These are phyloP conservation scores for Microthlaspi erraticum DNA, from an alignment of 345 rosid species.

Conservation along the genomic window DNA sequence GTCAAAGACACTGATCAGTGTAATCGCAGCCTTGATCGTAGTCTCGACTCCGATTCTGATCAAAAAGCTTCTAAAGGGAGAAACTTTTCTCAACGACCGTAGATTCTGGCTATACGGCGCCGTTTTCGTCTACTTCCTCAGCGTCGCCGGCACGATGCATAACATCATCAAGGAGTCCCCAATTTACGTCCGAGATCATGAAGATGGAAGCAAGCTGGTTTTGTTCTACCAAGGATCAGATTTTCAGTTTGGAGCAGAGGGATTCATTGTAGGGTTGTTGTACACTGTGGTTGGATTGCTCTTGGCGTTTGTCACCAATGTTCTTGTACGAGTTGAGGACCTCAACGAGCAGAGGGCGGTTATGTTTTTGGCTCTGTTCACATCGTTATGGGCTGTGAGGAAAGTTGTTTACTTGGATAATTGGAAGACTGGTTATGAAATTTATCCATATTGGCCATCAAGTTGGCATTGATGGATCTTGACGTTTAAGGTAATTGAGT, in stretches of 20 bases:
- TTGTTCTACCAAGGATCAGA: constrained; percentile 75
- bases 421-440: constrained; percentile 86
- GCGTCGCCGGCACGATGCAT: constrained; percentile 80
- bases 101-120: constrained; percentile 67
- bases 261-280: constrained; percentile 72
- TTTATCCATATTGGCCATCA: constrained; percentile 80
- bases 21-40: constrained; percentile 39
- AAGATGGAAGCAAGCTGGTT: constrained; percentile 55
- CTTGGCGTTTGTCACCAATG: constrained; percentile 61
- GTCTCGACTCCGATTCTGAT: constrained; percentile 53
- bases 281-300: constrained; percentile 76
- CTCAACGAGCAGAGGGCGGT: constrained; percentile 53
- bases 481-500: constrained; percentile 1
- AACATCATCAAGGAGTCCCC: constrained; percentile 73
- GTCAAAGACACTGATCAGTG: constrained; percentile 53
- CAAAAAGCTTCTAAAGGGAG: constrained; percentile 56
- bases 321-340: constrained; percentile 60
- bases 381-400: constrained; percentile 75
- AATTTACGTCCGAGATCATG: constrained; percentile 58
- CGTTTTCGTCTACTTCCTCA: constrained; percentile 73
- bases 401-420: constrained; percentile 68
- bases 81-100: constrained; percentile 61
- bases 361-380: constrained; percentile 53
- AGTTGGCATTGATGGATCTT: constrained; percentile 38
- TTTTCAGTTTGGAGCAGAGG: constrained; percentile 83